Evolutionary conservation across 202 grass and related monocot genomes (phyloP).

Genomic region (Zoysia matrella): DNA sequence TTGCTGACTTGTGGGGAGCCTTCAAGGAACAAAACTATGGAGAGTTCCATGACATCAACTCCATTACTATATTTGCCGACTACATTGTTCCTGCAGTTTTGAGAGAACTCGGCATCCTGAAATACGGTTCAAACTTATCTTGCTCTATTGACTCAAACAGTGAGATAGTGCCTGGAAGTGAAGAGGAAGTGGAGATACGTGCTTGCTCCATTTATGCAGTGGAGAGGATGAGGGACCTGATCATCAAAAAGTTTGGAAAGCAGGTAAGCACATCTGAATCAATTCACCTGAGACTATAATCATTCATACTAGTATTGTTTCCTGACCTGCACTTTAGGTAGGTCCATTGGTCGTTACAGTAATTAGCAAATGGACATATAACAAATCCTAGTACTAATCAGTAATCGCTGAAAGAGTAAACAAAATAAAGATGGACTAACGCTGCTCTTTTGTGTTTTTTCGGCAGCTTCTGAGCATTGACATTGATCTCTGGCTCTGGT

Average conservation of each 20-base stretch:
- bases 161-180: slow-evolving; percentile 83
- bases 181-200: slow-evolving; percentile 89
- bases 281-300: slow-evolving; percentile 24
- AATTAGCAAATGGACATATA: neutral
- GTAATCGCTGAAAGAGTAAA: too few relatives aligned
- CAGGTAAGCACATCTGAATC: slow-evolving; percentile 56
- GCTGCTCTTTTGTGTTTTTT: slow-evolving; percentile 28
- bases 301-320: slow-evolving; percentile 9
- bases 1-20: slow-evolving; percentile 92
- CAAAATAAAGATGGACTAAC: neutral
- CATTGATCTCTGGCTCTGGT: slow-evolving; percentile 98
- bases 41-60: slow-evolving; percentile 72
- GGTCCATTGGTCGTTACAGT: neutral
- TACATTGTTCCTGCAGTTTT: slow-evolving; percentile 87
- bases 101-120: slow-evolving; percentile 86
- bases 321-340: neutral
- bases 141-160: slow-evolving; percentile 69
- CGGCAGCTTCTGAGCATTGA: slow-evolving; percentile 93
- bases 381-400: neutral
- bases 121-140: slow-evolving; percentile 72
- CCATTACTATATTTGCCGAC: slow-evolving; percentile 95
- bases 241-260: slow-evolving; percentile 78
- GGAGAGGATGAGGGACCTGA: slow-evolving; percentile 93
- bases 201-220: slow-evolving; percentile 92
- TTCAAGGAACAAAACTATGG: slow-evolving; percentile 84